phyloP scores from a whole-genome alignment of 2,329 filamentous ascomycete species.

The Ceratocystis harringtonii region DNA sequence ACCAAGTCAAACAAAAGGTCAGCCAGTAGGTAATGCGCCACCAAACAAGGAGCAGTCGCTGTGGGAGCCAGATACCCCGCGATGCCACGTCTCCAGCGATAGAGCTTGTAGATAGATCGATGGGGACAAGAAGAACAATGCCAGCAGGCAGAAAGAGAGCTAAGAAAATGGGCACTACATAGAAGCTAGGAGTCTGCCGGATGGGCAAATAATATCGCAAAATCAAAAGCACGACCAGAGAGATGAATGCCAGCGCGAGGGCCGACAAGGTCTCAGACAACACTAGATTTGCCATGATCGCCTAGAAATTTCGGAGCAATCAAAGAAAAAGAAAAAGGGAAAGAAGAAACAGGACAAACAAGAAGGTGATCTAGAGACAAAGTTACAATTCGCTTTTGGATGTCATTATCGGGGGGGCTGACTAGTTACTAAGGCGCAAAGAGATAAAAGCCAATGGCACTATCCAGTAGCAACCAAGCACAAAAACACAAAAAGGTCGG shows the following conservation, averaged over 20 bases:
- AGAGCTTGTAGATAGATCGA: slow-evolving; percentile 82
- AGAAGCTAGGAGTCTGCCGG: slow-evolving; percentile 76
- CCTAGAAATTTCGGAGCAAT: background rate
- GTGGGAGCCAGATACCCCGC: slow-evolving; percentile 75
- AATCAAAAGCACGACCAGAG: slow-evolving; percentile 63
- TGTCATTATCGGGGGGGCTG: background rate
- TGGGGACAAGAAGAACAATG: slow-evolving; percentile 82
- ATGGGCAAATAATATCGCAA: slow-evolving; percentile 82
- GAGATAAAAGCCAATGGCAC: background rate
- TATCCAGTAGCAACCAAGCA: background rate
- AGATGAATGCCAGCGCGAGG: slow-evolving; percentile 58
- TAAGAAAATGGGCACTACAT: slow-evolving; percentile 85
- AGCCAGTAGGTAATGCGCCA: slow-evolving; percentile 98
- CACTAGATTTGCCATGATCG: slow-evolving; percentile 28
- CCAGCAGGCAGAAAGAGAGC: slow-evolving; percentile 85
- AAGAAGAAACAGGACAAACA: background rate
- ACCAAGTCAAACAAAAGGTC: slow-evolving; percentile 91
- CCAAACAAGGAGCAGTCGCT: slow-evolving; percentile 62
- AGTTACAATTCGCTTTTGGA: background rate
- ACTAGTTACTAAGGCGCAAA: background rate
- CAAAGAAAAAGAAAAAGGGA: background rate
- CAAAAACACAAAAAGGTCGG: background rate
- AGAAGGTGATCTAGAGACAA: background rate
- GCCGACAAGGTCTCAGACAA: slow-evolving; percentile 68
- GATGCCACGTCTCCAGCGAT: slow-evolving; percentile 53